These are phyloP conservation scores for Phytophthora podocarpi DNA, from an alignment of 352 stramenopile species.

Conservation along the genomic window DNA sequence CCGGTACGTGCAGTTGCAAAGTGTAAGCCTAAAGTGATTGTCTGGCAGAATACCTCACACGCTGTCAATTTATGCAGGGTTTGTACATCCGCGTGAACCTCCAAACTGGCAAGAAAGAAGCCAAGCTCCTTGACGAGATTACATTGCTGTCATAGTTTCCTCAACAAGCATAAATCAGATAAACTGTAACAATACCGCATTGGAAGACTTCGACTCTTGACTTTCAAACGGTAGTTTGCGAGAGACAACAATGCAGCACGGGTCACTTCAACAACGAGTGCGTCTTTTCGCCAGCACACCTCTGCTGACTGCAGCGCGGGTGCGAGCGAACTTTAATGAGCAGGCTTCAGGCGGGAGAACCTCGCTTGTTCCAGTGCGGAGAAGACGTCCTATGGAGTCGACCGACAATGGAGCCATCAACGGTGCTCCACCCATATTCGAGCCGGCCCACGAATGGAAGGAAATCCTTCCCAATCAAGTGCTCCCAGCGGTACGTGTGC, in stretches of 20 bases:
- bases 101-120: slow-evolving; percentile 63
- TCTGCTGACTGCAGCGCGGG: slow-evolving; percentile 21
- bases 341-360: not conserved
- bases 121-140: slow-evolving; percentile 52
- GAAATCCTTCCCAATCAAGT: slow-evolving; percentile 59
- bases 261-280: slow-evolving; percentile 27
- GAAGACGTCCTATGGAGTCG: not conserved
- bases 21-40: not conserved
- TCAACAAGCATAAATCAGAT: not conserved
- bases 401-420: not conserved
- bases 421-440: slow-evolving; percentile 41
- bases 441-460: slow-evolving; percentile 61
- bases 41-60: not conserved
- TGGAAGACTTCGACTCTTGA: not conserved
- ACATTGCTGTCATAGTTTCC: not conserved
- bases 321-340: slow-evolving; percentile 11
- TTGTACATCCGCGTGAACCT: slow-evolving; percentile 70
- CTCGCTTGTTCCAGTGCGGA: slow-evolving; percentile 9
- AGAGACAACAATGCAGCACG: slow-evolving; percentile 17
- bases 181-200: slow-evolving; percentile 8
- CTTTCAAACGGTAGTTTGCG: not conserved
- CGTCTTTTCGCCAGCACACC: slow-evolving; percentile 21
- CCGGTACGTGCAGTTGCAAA: slow-evolving; percentile 31
- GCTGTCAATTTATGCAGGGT: slow-evolving; percentile 25
- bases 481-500: slow-evolving; percentile 45